Conservation (phyloP, 176 grass and related monocot genomes). For the Ampelocalamus luodianensis region DNA sequence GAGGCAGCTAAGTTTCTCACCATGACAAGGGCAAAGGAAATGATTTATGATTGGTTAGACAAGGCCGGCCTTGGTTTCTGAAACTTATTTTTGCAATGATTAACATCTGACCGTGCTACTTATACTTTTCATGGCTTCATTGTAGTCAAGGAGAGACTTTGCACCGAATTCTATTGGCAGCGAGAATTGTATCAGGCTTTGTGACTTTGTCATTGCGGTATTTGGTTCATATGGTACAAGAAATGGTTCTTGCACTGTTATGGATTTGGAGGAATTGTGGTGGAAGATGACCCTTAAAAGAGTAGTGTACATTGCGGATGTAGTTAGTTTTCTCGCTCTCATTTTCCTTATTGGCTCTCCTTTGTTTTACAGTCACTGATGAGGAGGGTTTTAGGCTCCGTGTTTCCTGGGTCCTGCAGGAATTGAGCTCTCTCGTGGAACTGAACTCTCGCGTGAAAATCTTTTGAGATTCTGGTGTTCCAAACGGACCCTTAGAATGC, state of each 20-base stretch:
- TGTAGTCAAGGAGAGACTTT: neutral
- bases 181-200: neutral
- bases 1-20: constrained; percentile 28
- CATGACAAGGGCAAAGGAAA: constrained; percentile 21
- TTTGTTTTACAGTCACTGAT: too few relatives aligned
- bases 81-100: neutral
- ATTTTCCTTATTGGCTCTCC: neutral
- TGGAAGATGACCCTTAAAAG: neutral
- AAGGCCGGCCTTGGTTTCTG: neutral
- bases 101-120: constrained; percentile 38
- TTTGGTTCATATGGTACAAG: neutral
- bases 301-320: neutral
- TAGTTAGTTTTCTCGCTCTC: too few relatives aligned
- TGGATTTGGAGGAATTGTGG: neutral
- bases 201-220: neutral
- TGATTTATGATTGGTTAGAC: constrained; percentile 5
- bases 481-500: too few relatives aligned
- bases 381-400: too few relatives aligned
- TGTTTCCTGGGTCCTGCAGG: too few relatives aligned
- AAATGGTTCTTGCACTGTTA: neutral
- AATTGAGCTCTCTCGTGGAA: too few relatives aligned
- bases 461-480: too few relatives aligned
- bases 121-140: neutral
- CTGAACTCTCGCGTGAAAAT: too few relatives aligned
- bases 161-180: neutral